Percentiles rank a stretch among this genome's conserved stretches.
phyloP scores from a whole-genome alignment of 495 filamentous ascomycete species.

The Xylaria scruposa region DNA sequence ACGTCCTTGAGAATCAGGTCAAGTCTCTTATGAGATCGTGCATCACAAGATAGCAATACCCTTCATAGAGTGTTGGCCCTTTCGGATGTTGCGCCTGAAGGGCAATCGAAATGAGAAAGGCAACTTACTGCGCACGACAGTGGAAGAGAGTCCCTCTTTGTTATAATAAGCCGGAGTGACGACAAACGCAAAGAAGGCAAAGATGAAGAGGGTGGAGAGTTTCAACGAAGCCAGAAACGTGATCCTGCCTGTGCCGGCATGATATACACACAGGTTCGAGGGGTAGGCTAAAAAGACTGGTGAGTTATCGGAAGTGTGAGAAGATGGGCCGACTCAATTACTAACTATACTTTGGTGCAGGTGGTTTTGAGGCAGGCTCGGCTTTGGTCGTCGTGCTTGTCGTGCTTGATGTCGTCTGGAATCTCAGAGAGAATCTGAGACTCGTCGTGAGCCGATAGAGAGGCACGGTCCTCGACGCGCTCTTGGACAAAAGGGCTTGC shows the following conservation, averaged over 20 bases:
- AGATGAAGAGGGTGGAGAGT: conserved; percentile 73
- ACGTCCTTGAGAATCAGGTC: too few relatives aligned
- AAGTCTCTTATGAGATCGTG: too few relatives aligned
- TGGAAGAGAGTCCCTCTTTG: conserved; percentile 45
- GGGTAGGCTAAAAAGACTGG: not conserved
- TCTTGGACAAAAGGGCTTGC: not conserved
- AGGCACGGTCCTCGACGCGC: not conserved
- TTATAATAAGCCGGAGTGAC: conserved; percentile 65
- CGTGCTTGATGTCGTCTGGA: conserved; percentile 28
- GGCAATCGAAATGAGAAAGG: not conserved
- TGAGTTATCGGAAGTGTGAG: not conserved
- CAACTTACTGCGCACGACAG: conserved; percentile 33
- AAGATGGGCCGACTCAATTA: not conserved
- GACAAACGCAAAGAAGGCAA: conserved; percentile 65
- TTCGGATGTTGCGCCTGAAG: too few relatives aligned
- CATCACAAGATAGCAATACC: too few relatives aligned
- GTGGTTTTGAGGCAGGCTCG: not conserved
- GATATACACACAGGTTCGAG: conserved; percentile 12
- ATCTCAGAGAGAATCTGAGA: conserved; percentile 5
- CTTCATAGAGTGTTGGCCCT: too few relatives aligned
- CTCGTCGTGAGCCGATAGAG: not conserved
- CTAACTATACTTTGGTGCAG: conserved; percentile 27
- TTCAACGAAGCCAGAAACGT: conserved; percentile 73
- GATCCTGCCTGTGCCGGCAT: conserved; percentile 67
- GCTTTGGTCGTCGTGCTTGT: conserved; percentile 20